A percentile compares a stretch with the other conserved stretches of the same genome.
These are phyloP conservation scores for Sherardia arvensis DNA, from an alignment of 257 asterid species.

Conservation along the genomic window DNA sequence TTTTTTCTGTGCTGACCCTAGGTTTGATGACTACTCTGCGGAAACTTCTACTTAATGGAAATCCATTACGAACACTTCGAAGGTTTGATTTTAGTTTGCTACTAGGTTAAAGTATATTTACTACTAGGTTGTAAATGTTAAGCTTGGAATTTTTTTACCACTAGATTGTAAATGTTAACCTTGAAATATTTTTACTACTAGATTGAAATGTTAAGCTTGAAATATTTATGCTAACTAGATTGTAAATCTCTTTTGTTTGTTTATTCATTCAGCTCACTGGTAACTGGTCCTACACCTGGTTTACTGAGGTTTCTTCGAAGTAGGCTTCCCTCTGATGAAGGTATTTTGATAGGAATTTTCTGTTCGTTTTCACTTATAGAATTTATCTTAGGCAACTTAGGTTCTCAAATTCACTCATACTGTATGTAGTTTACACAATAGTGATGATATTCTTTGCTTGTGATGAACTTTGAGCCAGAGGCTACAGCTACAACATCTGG, in stretches of 20 bases:
- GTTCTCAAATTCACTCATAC: slow-evolving; percentile 7
- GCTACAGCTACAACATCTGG: slow-evolving; percentile 41
- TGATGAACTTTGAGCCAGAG: slow-evolving; percentile 32
- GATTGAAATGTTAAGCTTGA: background rate
- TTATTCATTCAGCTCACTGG: slow-evolving; percentile 61
- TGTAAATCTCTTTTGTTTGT: slow-evolving; percentile 8
- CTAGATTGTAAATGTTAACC: slow-evolving; percentile 7
- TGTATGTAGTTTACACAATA: background rate
- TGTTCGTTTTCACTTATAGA: slow-evolving; percentile 1
- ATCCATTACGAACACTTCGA: slow-evolving; percentile 84
- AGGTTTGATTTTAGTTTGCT: slow-evolving; percentile 45
- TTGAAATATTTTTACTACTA: slow-evolving; percentile 4
- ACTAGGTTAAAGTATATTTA: slow-evolving; percentile 10
- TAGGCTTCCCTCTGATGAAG: slow-evolving; percentile 86
- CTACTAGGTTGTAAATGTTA: slow-evolving; percentile 9
- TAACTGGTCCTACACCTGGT: slow-evolving; percentile 82
- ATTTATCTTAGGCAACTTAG: slow-evolving; percentile 7
- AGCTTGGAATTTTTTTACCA: background rate
- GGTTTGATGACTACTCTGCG: slow-evolving; percentile 90
- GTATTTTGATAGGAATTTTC: slow-evolving; percentile 24
- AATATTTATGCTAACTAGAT: slow-evolving; percentile 6
- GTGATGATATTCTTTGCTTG: background rate
- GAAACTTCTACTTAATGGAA: slow-evolving; percentile 84
- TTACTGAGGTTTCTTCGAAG: slow-evolving; percentile 74
- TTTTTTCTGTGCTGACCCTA: slow-evolving; percentile 14